phyloP scores from a whole-genome alignment of 2,329 filamentous ascomycete species.

The Botrytis squamosa region DNA sequence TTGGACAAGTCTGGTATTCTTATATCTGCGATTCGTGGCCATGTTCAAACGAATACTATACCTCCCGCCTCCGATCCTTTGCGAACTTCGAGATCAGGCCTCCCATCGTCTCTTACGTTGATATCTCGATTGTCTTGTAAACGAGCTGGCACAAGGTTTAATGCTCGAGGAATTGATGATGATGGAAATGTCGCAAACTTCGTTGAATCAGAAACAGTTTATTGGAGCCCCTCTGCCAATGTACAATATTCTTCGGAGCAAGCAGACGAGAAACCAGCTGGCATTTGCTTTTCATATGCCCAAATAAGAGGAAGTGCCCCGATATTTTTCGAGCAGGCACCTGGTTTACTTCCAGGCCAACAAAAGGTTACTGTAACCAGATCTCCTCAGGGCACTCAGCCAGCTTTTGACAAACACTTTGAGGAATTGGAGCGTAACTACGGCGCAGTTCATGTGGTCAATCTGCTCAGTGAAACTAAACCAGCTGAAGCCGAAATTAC shows the following conservation, averaged over 20 bases:
- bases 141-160: conserved; percentile 92
- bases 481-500: conserved; percentile 83
- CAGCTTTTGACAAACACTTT: conserved; percentile 94
- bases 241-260: conserved; percentile 27
- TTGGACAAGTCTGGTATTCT: conserved; percentile 86
- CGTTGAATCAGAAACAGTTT: conserved; percentile 94
- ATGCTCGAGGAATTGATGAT: conserved; percentile 95
- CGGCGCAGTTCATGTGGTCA: conserved; percentile 87
- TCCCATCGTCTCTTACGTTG: conserved; percentile 81
- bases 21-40: conserved; percentile 91
- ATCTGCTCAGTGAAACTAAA: conserved; percentile 88
- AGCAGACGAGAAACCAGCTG: conserved; percentile 41
- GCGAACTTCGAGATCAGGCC: conserved; percentile 61
- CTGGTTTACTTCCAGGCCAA: conserved; percentile 83
- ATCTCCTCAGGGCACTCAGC: conserved; percentile 86
- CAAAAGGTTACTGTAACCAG: conserved; percentile 92
- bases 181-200: conserved; percentile 98
- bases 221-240: conserved; percentile 68
- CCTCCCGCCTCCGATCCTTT: conserved; percentile 74
- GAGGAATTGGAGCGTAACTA: conserved; percentile 82
- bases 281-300: conserved; percentile 84
- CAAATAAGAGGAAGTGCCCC: conserved; percentile 92
- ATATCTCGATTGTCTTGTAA: conserved; percentile 90
- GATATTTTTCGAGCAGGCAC: conserved; percentile 93
- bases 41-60: conserved; percentile 82